A percentile compares a stretch with the other conserved stretches of the same genome.
These are phyloP conservation scores for Fagus crenata DNA, from an alignment of 306 rosid species.

Conservation along the genomic window DNA sequence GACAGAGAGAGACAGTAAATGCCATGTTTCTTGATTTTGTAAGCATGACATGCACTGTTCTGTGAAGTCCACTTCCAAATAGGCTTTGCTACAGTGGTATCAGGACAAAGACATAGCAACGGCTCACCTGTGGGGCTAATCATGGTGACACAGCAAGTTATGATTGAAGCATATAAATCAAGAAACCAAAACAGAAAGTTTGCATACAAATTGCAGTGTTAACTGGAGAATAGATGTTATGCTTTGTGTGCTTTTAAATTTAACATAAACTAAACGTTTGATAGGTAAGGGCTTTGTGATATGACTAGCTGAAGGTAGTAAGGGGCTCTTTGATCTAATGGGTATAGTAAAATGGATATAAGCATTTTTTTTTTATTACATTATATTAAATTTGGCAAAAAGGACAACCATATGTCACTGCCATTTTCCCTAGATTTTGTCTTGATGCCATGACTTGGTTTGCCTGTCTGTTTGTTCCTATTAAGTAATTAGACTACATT, in stretches of 20 bases:
- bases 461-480: neutral
- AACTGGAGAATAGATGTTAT: neutral
- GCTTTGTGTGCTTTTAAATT: neutral
- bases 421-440: neutral
- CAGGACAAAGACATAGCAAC: neutral
- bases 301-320: neutral
- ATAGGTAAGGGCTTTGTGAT: neutral
- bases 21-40: no score
- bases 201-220: neutral
- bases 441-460: neutral
- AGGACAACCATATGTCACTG: neutral
- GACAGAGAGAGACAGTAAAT: no score
- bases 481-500: neutral
- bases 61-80: no score
- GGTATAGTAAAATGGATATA: neutral
- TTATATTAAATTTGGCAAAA: neutral
- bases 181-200: neutral
- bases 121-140: neutral
- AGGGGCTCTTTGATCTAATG: neutral
- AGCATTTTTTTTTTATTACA: neutral
- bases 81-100: neutral
- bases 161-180: neutral
- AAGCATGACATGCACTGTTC: no score
- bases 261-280: neutral
- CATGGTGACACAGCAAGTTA: neutral